These are phyloP conservation scores for Petunia axillaris DNA, from an alignment of 257 asterid species.

Conservation along the genomic window DNA sequence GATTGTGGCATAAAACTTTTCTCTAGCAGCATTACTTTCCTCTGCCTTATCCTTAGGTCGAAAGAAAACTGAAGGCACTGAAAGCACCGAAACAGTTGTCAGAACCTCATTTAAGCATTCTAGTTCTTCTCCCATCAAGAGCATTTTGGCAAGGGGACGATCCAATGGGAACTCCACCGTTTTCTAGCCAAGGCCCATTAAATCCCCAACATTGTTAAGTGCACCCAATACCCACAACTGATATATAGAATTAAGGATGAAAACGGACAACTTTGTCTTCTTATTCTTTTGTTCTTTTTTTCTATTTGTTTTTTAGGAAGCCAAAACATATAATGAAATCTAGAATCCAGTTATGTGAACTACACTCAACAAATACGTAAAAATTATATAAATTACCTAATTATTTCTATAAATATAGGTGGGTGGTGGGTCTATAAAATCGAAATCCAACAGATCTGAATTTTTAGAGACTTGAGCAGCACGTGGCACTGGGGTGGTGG, in stretches of 20 bases:
- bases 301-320: no score
- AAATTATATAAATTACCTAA: no score
- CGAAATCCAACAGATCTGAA: slow-evolving; percentile 81
- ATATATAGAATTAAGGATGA: slow-evolving; percentile 92
- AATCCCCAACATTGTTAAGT: slow-evolving; percentile 77
- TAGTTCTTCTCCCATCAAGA: slow-evolving; percentile 80
- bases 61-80: slow-evolving; percentile 93
- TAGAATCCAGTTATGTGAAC: no score
- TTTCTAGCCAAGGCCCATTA: slow-evolving; percentile 88
- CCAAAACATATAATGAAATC: no score
- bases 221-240: slow-evolving; percentile 98
- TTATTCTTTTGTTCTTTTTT: no score
- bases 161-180: slow-evolving; percentile 99
- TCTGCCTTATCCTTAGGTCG: slow-evolving; percentile 93
- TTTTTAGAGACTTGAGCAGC: slow-evolving; percentile 80
- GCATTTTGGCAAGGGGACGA: slow-evolving; percentile 98
- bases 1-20: slow-evolving; percentile 91
- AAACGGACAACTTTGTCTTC: no score
- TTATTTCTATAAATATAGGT: no score
- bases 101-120: slow-evolving; percentile 82
- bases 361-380: no score
- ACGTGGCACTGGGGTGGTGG: slow-evolving; percentile 30
- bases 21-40: slow-evolving; percentile 96
- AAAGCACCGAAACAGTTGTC: slow-evolving; percentile 93
- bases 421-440: slow-evolving; percentile 98